These are phyloP conservation scores for Mycena alexandri DNA, from an alignment of 768 basidiomycete genomes.

Conservation along the genomic window DNA sequence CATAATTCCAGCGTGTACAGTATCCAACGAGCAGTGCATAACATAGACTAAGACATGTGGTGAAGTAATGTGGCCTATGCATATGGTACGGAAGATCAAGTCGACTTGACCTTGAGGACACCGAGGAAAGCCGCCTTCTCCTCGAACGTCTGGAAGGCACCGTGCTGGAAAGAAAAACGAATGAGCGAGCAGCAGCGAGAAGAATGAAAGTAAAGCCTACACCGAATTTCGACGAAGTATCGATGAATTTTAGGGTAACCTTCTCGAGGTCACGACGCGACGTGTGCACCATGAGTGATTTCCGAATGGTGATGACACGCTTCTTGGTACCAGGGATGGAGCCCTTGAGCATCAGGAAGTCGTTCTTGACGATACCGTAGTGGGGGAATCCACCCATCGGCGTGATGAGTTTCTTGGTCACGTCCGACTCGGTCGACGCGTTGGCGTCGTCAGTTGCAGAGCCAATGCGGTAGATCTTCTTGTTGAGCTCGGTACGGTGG, in stretches of 20 bases:
- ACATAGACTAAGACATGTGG: slow-evolving; percentile 40
- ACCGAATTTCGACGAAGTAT: slow-evolving; percentile 97
- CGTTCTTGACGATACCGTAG: slow-evolving; percentile 99
- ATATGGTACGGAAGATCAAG: slow-evolving; percentile 59
- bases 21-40: slow-evolving; percentile 29
- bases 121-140: slow-evolving; percentile 97
- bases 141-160: slow-evolving; percentile 96
- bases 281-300: slow-evolving; percentile 97
- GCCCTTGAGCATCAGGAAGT: slow-evolving; percentile 97
- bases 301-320: slow-evolving; percentile 97
- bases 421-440: slow-evolving; percentile 94
- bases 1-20: too few relatives aligned
- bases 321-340: slow-evolving; percentile 97
- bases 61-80: slow-evolving; percentile 51
- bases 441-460: slow-evolving; percentile 81
- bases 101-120: slow-evolving; percentile 88
- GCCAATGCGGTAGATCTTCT: slow-evolving; percentile 98
- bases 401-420: slow-evolving; percentile 93
- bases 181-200: slow-evolving; percentile 11
- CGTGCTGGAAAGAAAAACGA: slow-evolving; percentile 69
- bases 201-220: slow-evolving; percentile 60
- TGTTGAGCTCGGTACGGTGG: slow-evolving; percentile 98
- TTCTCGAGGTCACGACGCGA: slow-evolving; percentile 97
- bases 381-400: slow-evolving; percentile 99
- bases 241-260: slow-evolving; percentile 98